Evolutionary conservation across 2,329 filamentous ascomycete genomes (phyloP).

Genomic region (Penicillium sp.): DNA sequence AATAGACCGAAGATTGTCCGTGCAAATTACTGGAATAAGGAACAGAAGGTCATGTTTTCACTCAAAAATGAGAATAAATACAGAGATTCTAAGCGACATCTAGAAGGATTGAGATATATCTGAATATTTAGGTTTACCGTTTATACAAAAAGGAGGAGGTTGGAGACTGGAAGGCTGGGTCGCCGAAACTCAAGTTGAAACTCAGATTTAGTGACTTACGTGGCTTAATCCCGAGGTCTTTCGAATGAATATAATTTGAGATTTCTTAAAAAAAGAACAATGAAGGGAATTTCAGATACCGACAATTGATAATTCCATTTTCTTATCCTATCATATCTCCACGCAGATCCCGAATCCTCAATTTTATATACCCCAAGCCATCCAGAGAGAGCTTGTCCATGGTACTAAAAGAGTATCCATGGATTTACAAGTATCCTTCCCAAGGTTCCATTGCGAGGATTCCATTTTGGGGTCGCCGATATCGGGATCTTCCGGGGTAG

Average conservation of each 20-base stretch:
- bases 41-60: not conserved
- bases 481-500: not conserved
- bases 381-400: not conserved
- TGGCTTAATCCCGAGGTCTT: not conserved
- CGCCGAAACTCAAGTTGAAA: conserved; percentile 2
- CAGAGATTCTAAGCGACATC: not conserved
- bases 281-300: too few species aligned
- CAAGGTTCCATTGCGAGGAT: not conserved
- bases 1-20: not conserved
- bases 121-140: too few species aligned
- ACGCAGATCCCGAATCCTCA: not conserved
- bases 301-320: conserved; percentile 9
- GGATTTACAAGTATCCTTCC: not conserved
- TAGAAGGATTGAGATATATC: not conserved
- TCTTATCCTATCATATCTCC: conserved; percentile 7
- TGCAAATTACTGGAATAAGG: not conserved
- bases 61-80: not conserved
- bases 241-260: not conserved
- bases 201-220: not conserved
- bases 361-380: not conserved
- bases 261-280: not conserved
- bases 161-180: not conserved
- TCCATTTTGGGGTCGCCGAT: not conserved
- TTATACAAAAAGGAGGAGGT: not conserved
- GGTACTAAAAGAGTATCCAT: not conserved